Base-by-base conservation (phyloP, 1,139 yeast genomes). In the Saccharomyces hybrid region DNA sequence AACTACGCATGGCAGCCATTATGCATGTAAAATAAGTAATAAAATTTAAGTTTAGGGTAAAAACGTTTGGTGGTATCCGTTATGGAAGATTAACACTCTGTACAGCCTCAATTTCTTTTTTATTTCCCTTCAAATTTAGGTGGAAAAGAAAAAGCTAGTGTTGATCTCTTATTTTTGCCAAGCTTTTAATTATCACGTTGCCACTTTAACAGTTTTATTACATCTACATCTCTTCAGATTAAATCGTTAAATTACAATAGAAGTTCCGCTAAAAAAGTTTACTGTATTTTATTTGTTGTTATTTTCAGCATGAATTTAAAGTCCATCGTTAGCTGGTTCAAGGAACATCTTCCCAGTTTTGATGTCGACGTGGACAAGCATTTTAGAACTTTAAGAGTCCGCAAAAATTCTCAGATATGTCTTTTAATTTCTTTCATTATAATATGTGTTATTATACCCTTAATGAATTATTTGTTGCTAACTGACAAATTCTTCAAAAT, bases 391-490 rank as follows among this genome's bases (percentile, higher is more conserved):
- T 26, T 46, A 8, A 29, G 42, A 29, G 51, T 55, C 11, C 51
- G 42, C 26, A 48, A 34, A 14, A 52, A 52, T 13, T 49, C 59
- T 9, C 48, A 50, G 28, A 29, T 49, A 25, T 55, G 58, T 29
- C 55, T 57, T 44, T 25, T 47, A 14, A 16, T 57, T n/a, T 51
- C 61, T 5, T 47, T 53, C 19, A 32, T 55, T 6, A n/a, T 62
- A 3, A 51, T 67, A 28, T 56, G 66, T 44, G 49, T 65, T 28
- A n/a, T 59, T 26, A 42, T 66, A 34, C 71, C 71, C 5, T 29
- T 62, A 8, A 55, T 57, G 56, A 59, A 66, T 54, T 54, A 58
- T 14, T 34, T 67, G 34, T 57, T 62, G 25, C 46, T 62, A 16
- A 64, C 60, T 4, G 58, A 52, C 13, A 53, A 56, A 47, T 60